A percentile compares a stretch with the other conserved stretches of the same genome.
Evolutionary conservation across 2,329 filamentous ascomycete species (phyloP).

Genomic region (Epichloe baconii): DNA sequence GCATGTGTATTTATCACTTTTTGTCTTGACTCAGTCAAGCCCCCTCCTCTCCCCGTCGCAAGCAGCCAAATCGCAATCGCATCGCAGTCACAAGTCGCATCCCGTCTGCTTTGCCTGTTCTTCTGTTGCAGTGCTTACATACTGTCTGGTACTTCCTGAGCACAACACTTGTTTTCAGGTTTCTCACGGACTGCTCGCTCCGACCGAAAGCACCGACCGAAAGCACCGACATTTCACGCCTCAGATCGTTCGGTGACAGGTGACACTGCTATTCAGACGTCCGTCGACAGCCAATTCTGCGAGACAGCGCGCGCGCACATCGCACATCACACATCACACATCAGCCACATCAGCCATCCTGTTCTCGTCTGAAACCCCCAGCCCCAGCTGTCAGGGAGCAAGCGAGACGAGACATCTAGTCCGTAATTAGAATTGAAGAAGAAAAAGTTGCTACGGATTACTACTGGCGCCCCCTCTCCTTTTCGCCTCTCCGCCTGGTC

Average conservation of each 20-base stretch:
- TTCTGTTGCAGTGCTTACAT: too few relatives aligned
- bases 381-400: conserved; percentile 3
- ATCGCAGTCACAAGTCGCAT: background rate
- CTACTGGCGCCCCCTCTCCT: background rate
- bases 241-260: too few relatives aligned
- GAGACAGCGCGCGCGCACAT: background rate
- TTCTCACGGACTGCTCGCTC: too few relatives aligned
- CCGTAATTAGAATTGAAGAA: too few relatives aligned
- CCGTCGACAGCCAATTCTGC: background rate
- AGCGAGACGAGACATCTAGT: conserved; percentile 2
- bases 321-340: too few relatives aligned
- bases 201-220: too few relatives aligned
- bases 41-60: conserved; percentile 1
- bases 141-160: too few relatives aligned
- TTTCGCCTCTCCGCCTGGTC: conserved; percentile 4
- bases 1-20: background rate
- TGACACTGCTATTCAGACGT: too few relatives aligned
- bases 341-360: background rate
- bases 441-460: background rate
- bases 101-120: too few relatives aligned
- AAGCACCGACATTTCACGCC: too few relatives aligned
- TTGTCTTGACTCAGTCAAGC: conserved; percentile 6
- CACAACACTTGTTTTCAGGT: too few relatives aligned
- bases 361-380: conserved; percentile 2
- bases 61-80: background rate